phyloP scores from a whole-genome alignment of 2,329 filamentous ascomycete genomes.

The Huntiella bhutanensis region DNA sequence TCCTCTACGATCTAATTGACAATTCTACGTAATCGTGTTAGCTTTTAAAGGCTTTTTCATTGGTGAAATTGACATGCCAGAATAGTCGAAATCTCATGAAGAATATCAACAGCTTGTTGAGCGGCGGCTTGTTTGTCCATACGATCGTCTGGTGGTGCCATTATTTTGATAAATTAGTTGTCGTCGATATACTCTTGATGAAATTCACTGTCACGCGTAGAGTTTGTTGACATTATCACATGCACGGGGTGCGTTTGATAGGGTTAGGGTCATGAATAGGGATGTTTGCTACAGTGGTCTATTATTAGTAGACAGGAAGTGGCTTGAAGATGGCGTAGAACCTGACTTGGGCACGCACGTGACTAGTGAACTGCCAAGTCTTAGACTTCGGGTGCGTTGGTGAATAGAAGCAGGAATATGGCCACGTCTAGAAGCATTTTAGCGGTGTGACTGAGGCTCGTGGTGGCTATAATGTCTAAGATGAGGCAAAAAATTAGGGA shows the following conservation, averaged over 20 bases:
- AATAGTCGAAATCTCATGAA: constrained; percentile 73
- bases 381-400: too few species aligned
- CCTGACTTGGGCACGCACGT: too few species aligned
- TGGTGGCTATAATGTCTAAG: not conserved
- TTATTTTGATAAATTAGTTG: constrained; percentile 9
- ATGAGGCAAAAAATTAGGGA: too few species aligned
- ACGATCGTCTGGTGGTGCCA: constrained; percentile 26
- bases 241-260: not conserved
- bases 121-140: constrained; percentile 56
- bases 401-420: too few species aligned
- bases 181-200: not conserved
- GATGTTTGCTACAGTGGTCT: not conserved
- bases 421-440: too few species aligned
- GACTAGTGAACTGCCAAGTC: too few species aligned
- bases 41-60: not conserved
- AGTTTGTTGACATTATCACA: not conserved
- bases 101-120: constrained; percentile 64
- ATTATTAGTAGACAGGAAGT: not conserved
- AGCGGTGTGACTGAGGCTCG: not conserved
- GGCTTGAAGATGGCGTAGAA: not conserved
- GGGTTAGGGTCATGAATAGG: not conserved
- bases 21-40: constrained; percentile 47
- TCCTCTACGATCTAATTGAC: constrained; percentile 74
- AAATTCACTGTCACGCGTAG: not conserved
- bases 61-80: constrained; percentile 38